Percentiles rank a stretch among this genome's conserved stretches.
phyloP scores from a whole-genome alignment of 2,329 filamentous ascomycete species.

The Blastomyces percursus region DNA sequence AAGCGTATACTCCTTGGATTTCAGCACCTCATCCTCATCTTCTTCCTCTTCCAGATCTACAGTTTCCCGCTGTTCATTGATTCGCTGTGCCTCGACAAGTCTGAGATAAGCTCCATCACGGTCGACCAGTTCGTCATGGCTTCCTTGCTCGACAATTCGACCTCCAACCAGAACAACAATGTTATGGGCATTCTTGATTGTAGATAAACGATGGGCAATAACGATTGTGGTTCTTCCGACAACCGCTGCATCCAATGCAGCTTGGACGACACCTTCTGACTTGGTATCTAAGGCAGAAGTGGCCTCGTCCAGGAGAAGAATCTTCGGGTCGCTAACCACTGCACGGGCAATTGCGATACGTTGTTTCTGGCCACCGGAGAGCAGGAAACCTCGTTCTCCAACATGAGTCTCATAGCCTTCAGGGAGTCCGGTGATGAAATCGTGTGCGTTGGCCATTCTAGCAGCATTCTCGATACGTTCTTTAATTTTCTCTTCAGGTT shows the following conservation, averaged over 20 bases:
- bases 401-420: conserved; percentile 90
- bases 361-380: conserved; percentile 94
- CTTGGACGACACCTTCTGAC: conserved; percentile 88
- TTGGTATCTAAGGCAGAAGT: conserved; percentile 90
- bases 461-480: conserved; percentile 70
- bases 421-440: conserved; percentile 72
- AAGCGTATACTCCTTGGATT: conserved; percentile 18
- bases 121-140: conserved; percentile 66
- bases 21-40: conserved; percentile 16
- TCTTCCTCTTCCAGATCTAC: conserved; percentile 22
- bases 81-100: conserved; percentile 79
- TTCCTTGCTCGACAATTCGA: conserved; percentile 83
- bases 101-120: conserved; percentile 64
- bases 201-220: conserved; percentile 90
- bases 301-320: conserved; percentile 87
- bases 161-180: conserved; percentile 88
- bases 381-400: conserved; percentile 83
- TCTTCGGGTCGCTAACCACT: conserved; percentile 80
- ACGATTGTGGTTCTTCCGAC: conserved; percentile 86
- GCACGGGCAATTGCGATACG: conserved; percentile 89
- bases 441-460: conserved; percentile 85
- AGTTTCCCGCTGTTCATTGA: conserved; percentile 46
- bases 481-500: conserved; percentile 54
- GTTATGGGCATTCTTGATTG: conserved; percentile 87
- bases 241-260: conserved; percentile 75